These are phyloP conservation scores for Thelonectria discophora DNA, from an alignment of 2,329 filamentous ascomycete species.

Conservation along the genomic window DNA sequence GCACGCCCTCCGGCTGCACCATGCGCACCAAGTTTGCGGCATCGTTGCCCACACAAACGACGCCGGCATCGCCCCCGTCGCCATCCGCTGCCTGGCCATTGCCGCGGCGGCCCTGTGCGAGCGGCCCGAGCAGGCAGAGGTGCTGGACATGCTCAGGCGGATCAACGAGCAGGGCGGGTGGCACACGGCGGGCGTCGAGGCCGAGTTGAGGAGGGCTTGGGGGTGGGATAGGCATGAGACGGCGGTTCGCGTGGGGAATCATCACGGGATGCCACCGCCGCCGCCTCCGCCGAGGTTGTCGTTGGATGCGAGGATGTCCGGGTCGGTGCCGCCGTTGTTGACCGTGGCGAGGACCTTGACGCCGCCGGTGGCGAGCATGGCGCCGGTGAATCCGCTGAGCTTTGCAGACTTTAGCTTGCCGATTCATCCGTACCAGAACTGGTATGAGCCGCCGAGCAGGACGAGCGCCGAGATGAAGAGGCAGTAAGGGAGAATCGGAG, in stretches of 20 bases:
- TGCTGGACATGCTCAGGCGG: conserved; percentile 77
- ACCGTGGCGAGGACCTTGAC: conserved; percentile 31
- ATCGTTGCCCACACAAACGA: conserved; percentile 89
- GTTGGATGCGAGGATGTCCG: no score
- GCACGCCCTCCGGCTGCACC: conserved; percentile 73
- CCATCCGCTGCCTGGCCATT: conserved; percentile 80
- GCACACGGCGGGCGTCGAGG: conserved; percentile 76
- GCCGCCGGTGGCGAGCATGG: conserved; percentile 44
- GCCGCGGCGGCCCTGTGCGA: conserved; percentile 77
- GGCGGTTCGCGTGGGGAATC: background rate
- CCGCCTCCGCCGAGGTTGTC: background rate
- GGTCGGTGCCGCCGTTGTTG: conserved; percentile 19
- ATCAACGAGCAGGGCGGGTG: conserved; percentile 82
- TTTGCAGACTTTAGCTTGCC: conserved; percentile 80
- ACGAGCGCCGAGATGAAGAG: conserved; percentile 2
- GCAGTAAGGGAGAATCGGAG: background rate
- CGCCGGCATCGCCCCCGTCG: conserved; percentile 78
- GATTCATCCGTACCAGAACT: conserved; percentile 82
- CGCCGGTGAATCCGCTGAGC: conserved; percentile 73
- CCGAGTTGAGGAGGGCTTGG: conserved; percentile 80
- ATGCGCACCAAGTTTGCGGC: conserved; percentile 87
- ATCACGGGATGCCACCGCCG: conserved; percentile 17
- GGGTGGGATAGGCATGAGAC: conserved; percentile 62
- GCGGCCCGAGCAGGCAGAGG: conserved; percentile 80
- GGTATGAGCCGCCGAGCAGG: conserved; percentile 77